Conservation (phyloP, 2,329 filamentous ascomycete genomes). For the Teratosphaeria destructans region DNA sequence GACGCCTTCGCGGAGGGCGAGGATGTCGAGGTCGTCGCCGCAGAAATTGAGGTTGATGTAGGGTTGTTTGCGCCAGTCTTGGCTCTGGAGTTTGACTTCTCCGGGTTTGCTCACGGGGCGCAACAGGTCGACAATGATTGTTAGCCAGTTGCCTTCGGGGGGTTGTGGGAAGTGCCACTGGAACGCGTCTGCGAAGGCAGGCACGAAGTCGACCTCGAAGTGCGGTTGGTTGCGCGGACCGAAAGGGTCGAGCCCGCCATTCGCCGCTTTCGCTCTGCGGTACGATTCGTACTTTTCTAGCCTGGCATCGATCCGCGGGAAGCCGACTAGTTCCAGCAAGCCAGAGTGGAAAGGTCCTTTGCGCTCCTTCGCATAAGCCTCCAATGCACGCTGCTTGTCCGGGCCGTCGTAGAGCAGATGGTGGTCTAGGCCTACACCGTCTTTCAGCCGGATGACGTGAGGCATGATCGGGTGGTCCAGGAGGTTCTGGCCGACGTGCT, state of each 20-base stretch:
- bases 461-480: not conserved
- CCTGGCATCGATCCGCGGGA: not conserved
- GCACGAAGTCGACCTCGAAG: not conserved
- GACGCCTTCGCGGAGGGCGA: not conserved
- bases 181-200: not conserved
- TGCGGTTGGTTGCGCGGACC: not conserved
- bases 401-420: not conserved
- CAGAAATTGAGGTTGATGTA: not conserved
- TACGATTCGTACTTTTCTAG: slow-evolving; percentile 17
- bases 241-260: not conserved
- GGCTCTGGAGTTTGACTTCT: not conserved
- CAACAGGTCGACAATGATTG: not conserved
- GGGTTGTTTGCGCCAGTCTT: not conserved
- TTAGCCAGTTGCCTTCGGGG: not conserved
- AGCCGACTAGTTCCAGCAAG: not conserved
- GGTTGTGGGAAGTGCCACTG: not conserved
- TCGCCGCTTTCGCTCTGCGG: slow-evolving; percentile 8
- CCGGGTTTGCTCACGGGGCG: not conserved
- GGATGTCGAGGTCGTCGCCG: not conserved
- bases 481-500: not conserved
- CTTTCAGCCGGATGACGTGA: not conserved
- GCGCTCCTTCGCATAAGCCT: not conserved
- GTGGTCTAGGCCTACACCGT: not conserved
- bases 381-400: not conserved
- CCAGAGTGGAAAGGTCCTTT: not conserved